Base-by-base conservation (phyloP, 2,329 filamentous ascomycete genomes). In the Ascochyta rabiei region DNA sequence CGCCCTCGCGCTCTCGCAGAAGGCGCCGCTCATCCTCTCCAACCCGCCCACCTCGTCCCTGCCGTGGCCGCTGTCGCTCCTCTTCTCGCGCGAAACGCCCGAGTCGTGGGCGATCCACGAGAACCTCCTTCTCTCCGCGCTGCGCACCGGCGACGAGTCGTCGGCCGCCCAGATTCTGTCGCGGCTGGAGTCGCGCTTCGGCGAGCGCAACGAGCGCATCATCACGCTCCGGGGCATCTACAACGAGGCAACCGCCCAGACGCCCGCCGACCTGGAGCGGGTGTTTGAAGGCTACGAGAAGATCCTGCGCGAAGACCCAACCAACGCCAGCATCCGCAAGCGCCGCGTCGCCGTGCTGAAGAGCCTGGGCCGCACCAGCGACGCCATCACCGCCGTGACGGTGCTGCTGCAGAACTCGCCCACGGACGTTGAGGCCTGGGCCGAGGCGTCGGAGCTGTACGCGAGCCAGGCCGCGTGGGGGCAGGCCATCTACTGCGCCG, bases 351-450 rank as follows among this genome's bases (percentile, higher is more conserved):
- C 92, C 6, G 82, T 98, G 31, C 79, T 98, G 54, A 86, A 87
- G 64, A 89, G 88, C 24, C 82, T 96, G 74, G 87, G 86, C 26
- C 86, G 86, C 66, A 79, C 80, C 1, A 68, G 83, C 1, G 91
- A 97, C 60, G 90, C 95, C 1, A 89, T 93, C 39, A 78, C 85
- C 28, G 86, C 88, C 24, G 77, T 98, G 53, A 86, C 87, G 58
- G 82, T 87, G 52, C 82, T 98, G 24, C 79, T 99, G 41, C 89
- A 96, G 70, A 87, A 89, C 57, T 89, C 88, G 48, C 93, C 95
- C 2, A 96, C 90, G 1, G 95, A 99, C 77, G 87, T 89, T 6
- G 95, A 99, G 79, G 88, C 90, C 9, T 99, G 95, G 95, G 86
- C 91, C 47, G 95, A 99, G 78, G 81, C 98, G 63, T 86, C 90